Percentiles rank a stretch among this genome's conserved stretches.
Evolutionary conservation across 192 early-diverging fungal species (phyloP).

Genomic region (Podila horticola): DNA sequence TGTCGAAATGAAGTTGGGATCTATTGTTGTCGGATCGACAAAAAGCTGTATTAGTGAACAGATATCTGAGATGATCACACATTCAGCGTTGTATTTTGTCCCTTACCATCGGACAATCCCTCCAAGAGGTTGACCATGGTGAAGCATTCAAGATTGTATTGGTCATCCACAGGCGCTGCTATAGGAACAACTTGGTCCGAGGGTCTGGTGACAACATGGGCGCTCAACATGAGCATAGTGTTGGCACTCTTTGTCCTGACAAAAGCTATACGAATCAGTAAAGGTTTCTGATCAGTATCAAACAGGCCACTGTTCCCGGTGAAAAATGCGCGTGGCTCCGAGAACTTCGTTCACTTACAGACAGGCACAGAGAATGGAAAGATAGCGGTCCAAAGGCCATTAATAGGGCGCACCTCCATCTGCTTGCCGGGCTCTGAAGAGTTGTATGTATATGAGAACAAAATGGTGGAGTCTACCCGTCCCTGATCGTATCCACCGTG

Average conservation of each 20-base stretch:
- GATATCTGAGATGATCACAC: too few relatives aligned
- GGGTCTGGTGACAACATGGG: slow-evolving; percentile 43
- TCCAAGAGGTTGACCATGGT: slow-evolving; percentile 63
- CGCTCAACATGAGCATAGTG: slow-evolving; percentile 53
- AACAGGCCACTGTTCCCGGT: neutral
- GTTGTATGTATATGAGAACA: slow-evolving; percentile 62
- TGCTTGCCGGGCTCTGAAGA: slow-evolving; percentile 51
- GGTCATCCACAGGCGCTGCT: slow-evolving; percentile 43
- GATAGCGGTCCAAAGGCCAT: slow-evolving; percentile 58
- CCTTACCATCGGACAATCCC: slow-evolving; percentile 61
- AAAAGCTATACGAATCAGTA: slow-evolving; percentile 49
- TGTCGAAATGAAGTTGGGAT: slow-evolving; percentile 24
- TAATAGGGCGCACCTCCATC: slow-evolving; percentile 45
- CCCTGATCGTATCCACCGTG: slow-evolving; percentile 24
- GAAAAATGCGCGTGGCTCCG: neutral
- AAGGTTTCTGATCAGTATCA: neutral
- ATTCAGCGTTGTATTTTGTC: neutral
- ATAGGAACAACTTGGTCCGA: slow-evolving; percentile 27
- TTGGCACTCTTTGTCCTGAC: slow-evolving; percentile 43
- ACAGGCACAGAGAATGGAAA: slow-evolving; percentile 64
- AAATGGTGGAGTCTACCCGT: slow-evolving; percentile 50
- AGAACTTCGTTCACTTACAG: slow-evolving; percentile 49
- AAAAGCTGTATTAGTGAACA: too few relatives aligned
- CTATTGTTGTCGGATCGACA: neutral
- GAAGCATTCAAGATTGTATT: slow-evolving; percentile 63